A percentile compares a stretch with the other conserved stretches of the same genome.
Evolutionary conservation across 495 filamentous ascomycete species (phyloP).

Genomic region (Melanomma pulvis-pyrius): DNA sequence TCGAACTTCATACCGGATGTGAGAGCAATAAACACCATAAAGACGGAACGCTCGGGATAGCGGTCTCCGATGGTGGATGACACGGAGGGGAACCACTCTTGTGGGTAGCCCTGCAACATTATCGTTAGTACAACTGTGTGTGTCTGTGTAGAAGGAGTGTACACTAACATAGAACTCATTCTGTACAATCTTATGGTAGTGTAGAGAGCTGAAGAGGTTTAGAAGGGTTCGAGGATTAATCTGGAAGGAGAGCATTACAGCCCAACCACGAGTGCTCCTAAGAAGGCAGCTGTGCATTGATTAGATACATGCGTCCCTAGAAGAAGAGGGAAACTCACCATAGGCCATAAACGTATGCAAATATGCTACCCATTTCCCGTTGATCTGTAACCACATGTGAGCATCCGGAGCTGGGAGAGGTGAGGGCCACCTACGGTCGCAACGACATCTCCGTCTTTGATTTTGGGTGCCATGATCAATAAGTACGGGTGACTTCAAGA

Average conservation of each 20-base stretch:
- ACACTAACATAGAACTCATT: constrained; percentile 83
- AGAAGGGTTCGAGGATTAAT: constrained; percentile 6
- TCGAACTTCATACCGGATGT: constrained; percentile 68
- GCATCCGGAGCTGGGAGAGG: constrained; percentile 28
- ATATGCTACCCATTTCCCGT: constrained; percentile 91
- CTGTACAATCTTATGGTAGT: constrained; percentile 96
- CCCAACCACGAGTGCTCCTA: constrained; percentile 87
- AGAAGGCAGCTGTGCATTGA: constrained; percentile 68
- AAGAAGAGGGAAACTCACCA: constrained; percentile 46
- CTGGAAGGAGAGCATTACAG: constrained; percentile 46
- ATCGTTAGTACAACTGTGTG: constrained; percentile 2
- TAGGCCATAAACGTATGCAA: constrained; percentile 84
- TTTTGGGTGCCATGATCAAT: constrained; percentile 73
- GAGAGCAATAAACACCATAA: constrained; percentile 95
- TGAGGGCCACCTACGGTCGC: constrained; percentile 60
- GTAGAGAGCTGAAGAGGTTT: constrained; percentile 58
- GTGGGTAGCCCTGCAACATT: constrained; percentile 70
- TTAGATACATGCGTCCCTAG: neutral
- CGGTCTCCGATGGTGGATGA: constrained; percentile 98
- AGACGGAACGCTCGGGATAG: constrained; percentile 95
- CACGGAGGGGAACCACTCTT: constrained; percentile 99
- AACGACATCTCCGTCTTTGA: constrained; percentile 87
- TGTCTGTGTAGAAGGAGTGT: neutral
- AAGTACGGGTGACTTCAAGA: constrained; percentile 28
- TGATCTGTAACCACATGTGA: constrained; percentile 56